Conservation (phyloP, 305 asterid genomes). For the Euphrasia arctica region DNA sequence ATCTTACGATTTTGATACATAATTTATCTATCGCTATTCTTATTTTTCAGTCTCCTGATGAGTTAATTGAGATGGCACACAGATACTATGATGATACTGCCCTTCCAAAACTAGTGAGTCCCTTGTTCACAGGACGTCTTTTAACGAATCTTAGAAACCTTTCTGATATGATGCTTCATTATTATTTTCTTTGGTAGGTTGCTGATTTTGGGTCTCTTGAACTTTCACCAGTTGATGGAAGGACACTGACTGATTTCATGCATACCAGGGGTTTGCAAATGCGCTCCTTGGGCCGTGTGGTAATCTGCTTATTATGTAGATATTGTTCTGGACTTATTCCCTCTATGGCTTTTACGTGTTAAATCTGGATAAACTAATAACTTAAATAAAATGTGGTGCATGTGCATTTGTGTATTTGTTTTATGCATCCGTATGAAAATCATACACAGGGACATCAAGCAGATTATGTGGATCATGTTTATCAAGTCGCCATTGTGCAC, state of each 20-base stretch:
- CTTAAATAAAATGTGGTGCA: background rate
- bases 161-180: slow-evolving; percentile 26
- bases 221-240: slow-evolving; percentile 70
- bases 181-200: slow-evolving; percentile 38
- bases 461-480: background rate
- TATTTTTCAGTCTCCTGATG: slow-evolving; percentile 66
- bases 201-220: slow-evolving; percentile 83
- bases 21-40: slow-evolving; percentile 26
- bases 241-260: slow-evolving; percentile 66
- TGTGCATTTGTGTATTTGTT: background rate
- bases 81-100: slow-evolving; percentile 77
- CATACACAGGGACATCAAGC: background rate
- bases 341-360: slow-evolving; percentile 19
- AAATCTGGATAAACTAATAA: slow-evolving; percentile 1
- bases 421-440: too few species aligned
- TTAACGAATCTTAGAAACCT: slow-evolving; percentile 16
- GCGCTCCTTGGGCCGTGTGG: slow-evolving; percentile 91
- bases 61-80: slow-evolving; percentile 81
- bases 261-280: slow-evolving; percentile 68
- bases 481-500: too few species aligned
- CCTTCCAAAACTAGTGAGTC: slow-evolving; percentile 76
- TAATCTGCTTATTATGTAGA: slow-evolving; percentile 36
- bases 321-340: slow-evolving; percentile 22
- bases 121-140: slow-evolving; percentile 21
- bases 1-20: slow-evolving; percentile 26